Evolutionary conservation across 768 basidiomycete genomes (phyloP), one percentile per base, ranked within the genome.

Genomic region (Boletus tomentosulus): DNA sequence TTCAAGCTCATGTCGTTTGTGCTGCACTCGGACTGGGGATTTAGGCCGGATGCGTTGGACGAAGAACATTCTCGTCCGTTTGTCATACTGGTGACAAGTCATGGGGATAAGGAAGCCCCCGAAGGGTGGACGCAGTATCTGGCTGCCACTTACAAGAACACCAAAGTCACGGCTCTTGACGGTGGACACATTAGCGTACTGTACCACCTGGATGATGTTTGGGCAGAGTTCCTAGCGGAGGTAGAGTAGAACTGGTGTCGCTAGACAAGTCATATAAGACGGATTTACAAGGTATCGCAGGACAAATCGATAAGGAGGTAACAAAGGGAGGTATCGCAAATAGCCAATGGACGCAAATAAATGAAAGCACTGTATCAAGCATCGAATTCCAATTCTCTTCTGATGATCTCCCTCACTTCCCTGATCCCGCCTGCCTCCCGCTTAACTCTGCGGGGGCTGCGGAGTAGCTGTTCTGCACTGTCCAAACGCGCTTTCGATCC

Each of bases 401-500:
- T 78, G 64, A 92, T 88, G 62, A 89, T 85, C 70, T 92, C 90
- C 53, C 89, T 74, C 31, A 92, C 89, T 66, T 88, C 81, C 37
- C 90, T 78, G 60, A 92, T 74, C 0, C 89, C 88, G 31, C 89
- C 86, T 6, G 73, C 78, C 62, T 90, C 87, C 27, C 75, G 77
- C 64, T 83, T 86, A 34, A 92, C 84, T 55, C 81, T 74, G 52
- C 80, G 81, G 7, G 90, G 90, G 67, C 89, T 92, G 45, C 89
- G 76, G 27, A 83, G 68, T 19, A 90, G 61, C 66, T 84, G 83
- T 54, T 78, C 71, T 22, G 78, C 82, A 58, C 83, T 87, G 51
- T 85, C 80, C 50, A 81, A 67, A 60, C 78, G 82, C n/a, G 71
- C 67, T 49, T 73, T 62, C 51, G 75, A 64, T 15, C 79, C 77